Evolutionary conservation across 2,329 filamentous ascomycete genomes (phyloP), one percentile per base, ranked within the genome.

Genomic region (Fusarium sororula): DNA sequence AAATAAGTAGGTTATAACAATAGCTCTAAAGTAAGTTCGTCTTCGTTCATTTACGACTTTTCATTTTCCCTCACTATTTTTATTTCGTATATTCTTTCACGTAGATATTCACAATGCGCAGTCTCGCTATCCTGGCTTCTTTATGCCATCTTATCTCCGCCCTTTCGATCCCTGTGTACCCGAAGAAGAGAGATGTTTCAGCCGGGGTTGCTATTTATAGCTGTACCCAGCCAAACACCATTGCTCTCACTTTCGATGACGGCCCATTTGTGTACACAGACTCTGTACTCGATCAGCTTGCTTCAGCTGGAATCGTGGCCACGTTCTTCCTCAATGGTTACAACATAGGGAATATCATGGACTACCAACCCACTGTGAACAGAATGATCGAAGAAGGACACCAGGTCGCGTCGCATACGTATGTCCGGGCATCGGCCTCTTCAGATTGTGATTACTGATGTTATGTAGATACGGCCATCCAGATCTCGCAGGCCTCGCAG

Each of bases 191-290:
- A 14, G 59, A 38, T 4, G 12, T 66, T 20, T 35, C 59, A 35
- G 37, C 53, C 14, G 67, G 67, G 2, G 3, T 50, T 5, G 53
- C 67, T 4, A 48, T 70, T 12, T 70, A 70, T 24, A 66, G 66
- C n/a, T 70, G 67, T 6, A 70, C 66, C 15, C 38, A 51, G 7
- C 35, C 53, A 12, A 44, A 62, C 4, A 70, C 67, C 7, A 45
- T 70, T 20, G 67, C 67, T 17, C 66, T 70, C 17, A 70, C 67
- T 14, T 70, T 70, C 26, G 67, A 70, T n/a, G 67, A 70, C 12
- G 67, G 67, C 5, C 67, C 67, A 0, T 70, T 50, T 2, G 24
- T 65, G 2, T 66, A 70, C 18, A 70, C 67, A 1, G 66, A 70
- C 4, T 70, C 67, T 12, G 67, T 70, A 0, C 67, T 70, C 8